Conservation (phyloP, 371 early-diverging fungal species). For the Apophysomyces trapeziformis region DNA sequence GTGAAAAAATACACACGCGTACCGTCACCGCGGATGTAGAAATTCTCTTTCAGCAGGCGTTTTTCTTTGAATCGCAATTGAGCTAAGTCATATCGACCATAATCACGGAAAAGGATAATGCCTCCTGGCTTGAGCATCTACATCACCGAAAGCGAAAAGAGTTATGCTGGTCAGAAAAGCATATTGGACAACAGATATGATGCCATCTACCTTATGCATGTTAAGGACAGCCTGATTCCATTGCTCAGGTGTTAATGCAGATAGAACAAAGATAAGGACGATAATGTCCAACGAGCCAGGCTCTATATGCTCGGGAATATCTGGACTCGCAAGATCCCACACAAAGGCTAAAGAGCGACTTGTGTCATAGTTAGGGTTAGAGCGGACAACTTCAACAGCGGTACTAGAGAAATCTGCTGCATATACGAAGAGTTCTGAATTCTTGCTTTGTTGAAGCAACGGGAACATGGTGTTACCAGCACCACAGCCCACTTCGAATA, state of each 20-base stretch:
- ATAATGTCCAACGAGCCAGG: slow-evolving; percentile 75
- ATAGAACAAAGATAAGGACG: slow-evolving; percentile 82
- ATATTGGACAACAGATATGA: too few species aligned
- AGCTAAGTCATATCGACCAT: slow-evolving; percentile 86
- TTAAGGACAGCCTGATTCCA: slow-evolving; percentile 73
- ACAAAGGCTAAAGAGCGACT: slow-evolving; percentile 79
- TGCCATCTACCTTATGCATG: slow-evolving; percentile 50
- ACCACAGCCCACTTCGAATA: slow-evolving; percentile 93
- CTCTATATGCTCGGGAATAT: slow-evolving; percentile 64
- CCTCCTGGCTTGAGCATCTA: slow-evolving; percentile 78
- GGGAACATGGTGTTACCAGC: slow-evolving; percentile 97
- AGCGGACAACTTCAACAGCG: slow-evolving; percentile 78
- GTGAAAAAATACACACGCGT: slow-evolving; percentile 72
- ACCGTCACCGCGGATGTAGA: slow-evolving; percentile 92
- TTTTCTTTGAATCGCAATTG: slow-evolving; percentile 82
- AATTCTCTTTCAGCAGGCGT: slow-evolving; percentile 62
- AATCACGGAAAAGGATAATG: slow-evolving; percentile 85
- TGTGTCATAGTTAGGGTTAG: slow-evolving; percentile 58
- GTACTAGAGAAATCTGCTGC: slow-evolving; percentile 83
- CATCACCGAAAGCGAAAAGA: background rate
- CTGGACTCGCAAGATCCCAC: slow-evolving; percentile 74
- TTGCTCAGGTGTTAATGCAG: slow-evolving; percentile 84
- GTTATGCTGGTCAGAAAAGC: background rate
- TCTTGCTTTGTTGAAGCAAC: slow-evolving; percentile 73
- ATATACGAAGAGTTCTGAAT: slow-evolving; percentile 68